Conservation (phyloP, 345 rosid species). For the Salix brachista region DNA sequence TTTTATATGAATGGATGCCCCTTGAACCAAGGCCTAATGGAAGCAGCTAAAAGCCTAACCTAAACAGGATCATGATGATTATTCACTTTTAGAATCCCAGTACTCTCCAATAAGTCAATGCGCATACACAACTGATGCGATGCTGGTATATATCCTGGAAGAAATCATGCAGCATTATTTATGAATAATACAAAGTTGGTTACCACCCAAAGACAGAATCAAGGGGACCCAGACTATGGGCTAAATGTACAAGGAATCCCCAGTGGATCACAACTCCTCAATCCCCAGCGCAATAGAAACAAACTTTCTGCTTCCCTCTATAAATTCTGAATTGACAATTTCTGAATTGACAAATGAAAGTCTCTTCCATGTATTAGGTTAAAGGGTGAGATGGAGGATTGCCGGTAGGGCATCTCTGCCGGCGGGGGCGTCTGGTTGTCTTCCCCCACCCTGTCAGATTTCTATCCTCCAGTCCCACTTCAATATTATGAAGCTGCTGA, state of each 20-base stretch:
- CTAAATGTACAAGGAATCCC: slow-evolving; percentile 49
- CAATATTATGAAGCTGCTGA: slow-evolving; percentile 51
- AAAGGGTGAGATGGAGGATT: slow-evolving; percentile 53
- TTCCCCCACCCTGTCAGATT: slow-evolving; percentile 91
- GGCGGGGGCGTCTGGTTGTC: slow-evolving; percentile 81
- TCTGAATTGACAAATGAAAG: slow-evolving; percentile 15
- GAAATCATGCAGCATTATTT: slow-evolving; percentile 52
- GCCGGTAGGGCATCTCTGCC: slow-evolving; percentile 86
- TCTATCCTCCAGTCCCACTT: slow-evolving; percentile 68
- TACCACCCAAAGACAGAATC: slow-evolving; percentile 35
- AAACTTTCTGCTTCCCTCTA: slow-evolving; percentile 5
- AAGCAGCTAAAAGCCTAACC: neutral
- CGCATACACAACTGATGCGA: slow-evolving; percentile 4
- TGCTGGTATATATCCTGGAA: slow-evolving; percentile 22
- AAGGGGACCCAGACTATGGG: slow-evolving; percentile 37
- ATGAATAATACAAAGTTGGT: slow-evolving; percentile 35
- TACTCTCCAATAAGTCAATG: neutral
- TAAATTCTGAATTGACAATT: slow-evolving; percentile 12
- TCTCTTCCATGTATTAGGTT: slow-evolving; percentile 34
- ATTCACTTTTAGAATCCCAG: neutral
- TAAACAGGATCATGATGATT: neutral
- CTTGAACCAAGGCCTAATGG: neutral
- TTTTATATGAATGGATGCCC: neutral
- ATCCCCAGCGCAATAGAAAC: slow-evolving; percentile 1
- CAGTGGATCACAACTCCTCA: slow-evolving; percentile 14